Percentiles rank a stretch among this genome's conserved stretches.
phyloP scores from a whole-genome alignment of 805 yeast genomes.

The Ogataea pini region DNA sequence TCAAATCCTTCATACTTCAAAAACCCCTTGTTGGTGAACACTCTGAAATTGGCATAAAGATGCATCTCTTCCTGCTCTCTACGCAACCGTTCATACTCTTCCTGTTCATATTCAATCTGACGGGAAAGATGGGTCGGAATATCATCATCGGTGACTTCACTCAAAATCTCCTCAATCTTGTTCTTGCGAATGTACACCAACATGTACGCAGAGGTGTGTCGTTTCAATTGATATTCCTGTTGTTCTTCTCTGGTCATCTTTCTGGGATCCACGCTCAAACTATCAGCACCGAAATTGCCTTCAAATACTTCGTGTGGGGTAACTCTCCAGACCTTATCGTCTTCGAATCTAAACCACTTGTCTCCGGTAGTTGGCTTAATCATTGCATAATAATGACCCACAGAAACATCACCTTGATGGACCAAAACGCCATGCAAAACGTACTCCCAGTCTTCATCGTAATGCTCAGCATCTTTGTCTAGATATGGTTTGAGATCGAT shows the following conservation, averaged over 20 bases:
- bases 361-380: constrained; percentile 73
- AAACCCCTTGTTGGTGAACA: constrained; percentile 57
- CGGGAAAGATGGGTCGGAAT: constrained; percentile 70
- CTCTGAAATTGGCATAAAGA: constrained; percentile 55
- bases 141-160: constrained; percentile 52
- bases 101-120: constrained; percentile 63
- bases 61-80: constrained; percentile 74
- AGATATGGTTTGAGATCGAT: constrained; percentile 80
- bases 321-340: constrained; percentile 89
- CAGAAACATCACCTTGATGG: constrained; percentile 92
- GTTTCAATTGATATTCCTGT: constrained; percentile 62
- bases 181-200: constrained; percentile 82
- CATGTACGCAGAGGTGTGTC: constrained; percentile 97
- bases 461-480: constrained; percentile 52
- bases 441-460: constrained; percentile 69
- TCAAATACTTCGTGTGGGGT: constrained; percentile 84
- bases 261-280: constrained; percentile 48
- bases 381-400: constrained; percentile 96
- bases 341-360: constrained; percentile 91
- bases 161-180: constrained; percentile 57
- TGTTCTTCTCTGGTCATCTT: constrained; percentile 59
- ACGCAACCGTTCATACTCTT: constrained; percentile 51
- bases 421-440: constrained; percentile 91
- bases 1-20: constrained; percentile 71
- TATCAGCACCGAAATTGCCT: constrained; percentile 86